phyloP scores from a whole-genome alignment of 163 green algal genomes.

The Chlorella variabilis region DNA sequence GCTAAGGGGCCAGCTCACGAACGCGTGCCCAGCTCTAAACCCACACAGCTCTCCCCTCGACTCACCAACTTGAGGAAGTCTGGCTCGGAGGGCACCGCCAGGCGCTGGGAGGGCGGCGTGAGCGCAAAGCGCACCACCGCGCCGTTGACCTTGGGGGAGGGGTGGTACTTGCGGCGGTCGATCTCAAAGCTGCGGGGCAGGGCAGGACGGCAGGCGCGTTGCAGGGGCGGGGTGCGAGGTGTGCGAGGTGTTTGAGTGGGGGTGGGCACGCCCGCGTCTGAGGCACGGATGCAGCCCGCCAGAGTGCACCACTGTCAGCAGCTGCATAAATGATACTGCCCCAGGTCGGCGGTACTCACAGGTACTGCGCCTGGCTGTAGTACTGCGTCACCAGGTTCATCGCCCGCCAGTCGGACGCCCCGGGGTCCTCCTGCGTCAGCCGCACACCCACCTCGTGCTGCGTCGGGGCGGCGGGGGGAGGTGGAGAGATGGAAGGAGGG shows the following conservation, averaged over 20 bases:
- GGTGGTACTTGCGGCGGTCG: constrained; percentile 78
- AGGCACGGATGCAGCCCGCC: too few species aligned
- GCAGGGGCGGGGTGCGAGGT: too few species aligned
- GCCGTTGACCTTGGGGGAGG: constrained; percentile 84
- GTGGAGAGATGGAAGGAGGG: neutral
- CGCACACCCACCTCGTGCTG: constrained; percentile 57
- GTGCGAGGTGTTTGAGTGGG: too few species aligned
- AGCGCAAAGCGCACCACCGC: constrained; percentile 83
- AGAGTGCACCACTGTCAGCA: too few species aligned
- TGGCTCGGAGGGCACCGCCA: constrained; percentile 43
- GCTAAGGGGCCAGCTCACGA: too few species aligned
- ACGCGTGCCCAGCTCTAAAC: too few species aligned
- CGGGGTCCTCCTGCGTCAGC: constrained; percentile 35
- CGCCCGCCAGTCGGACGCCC: constrained; percentile 46
- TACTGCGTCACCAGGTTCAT: constrained; percentile 53
- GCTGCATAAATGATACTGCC: too few species aligned
- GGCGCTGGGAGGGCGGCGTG: constrained; percentile 42
- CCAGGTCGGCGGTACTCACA: too few species aligned
- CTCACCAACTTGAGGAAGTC: constrained; percentile 55
- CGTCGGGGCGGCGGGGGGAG: neutral
- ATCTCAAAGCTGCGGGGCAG: constrained; percentile 65
- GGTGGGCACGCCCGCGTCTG: too few species aligned
- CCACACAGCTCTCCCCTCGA: too few species aligned
- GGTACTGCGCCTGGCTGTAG: constrained; percentile 36
- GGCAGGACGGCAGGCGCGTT: too few species aligned